These are phyloP conservation scores for Strigomonas culicis DNA, from an alignment of 208 protist species.

Conservation along the genomic window DNA sequence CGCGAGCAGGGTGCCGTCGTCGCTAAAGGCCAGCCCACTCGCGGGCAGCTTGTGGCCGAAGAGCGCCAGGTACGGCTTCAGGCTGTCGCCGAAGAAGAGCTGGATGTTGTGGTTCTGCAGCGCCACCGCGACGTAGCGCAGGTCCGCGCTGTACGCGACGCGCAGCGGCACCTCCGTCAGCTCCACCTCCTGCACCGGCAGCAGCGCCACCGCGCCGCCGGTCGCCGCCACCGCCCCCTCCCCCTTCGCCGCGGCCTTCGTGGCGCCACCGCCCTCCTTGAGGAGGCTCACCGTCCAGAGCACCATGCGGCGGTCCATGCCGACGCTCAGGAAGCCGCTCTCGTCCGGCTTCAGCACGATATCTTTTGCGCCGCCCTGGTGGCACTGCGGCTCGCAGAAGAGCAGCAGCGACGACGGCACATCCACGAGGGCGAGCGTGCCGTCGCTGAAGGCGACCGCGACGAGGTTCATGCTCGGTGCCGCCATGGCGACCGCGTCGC, in stretches of 20 bases:
- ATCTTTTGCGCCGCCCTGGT: constrained; percentile 77
- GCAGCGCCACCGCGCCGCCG: constrained; percentile 30
- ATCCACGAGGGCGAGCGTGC: constrained; percentile 63
- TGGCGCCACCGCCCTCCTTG: constrained; percentile 11
- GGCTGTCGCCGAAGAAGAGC: constrained; percentile 95
- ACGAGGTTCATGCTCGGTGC: constrained; percentile 65
- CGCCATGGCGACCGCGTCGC: constrained; percentile 38
- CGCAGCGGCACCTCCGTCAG: constrained; percentile 93
- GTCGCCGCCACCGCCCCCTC: neutral
- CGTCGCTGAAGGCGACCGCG: constrained; percentile 71
- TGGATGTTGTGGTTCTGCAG: constrained; percentile 98
- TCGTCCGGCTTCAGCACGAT: constrained; percentile 41
- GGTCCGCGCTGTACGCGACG: constrained; percentile 79
- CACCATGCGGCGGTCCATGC: constrained; percentile 79
- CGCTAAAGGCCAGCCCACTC: constrained; percentile 89
- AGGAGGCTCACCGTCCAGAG: constrained; percentile 73
- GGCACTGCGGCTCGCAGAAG: constrained; percentile 79
- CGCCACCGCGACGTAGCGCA: constrained; percentile 88
- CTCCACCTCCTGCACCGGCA: constrained; percentile 85
- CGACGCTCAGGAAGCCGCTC: constrained; percentile 73
- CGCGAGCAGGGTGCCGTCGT: constrained; percentile 92
- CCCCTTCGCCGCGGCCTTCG: neutral
- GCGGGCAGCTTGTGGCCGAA: constrained; percentile 99
- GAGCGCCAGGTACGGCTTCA: constrained; percentile 98
- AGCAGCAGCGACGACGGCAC: constrained; percentile 70